phyloP scores from a whole-genome alignment of 1,284 basidiomycete genomes.

The Malassezia arunalokei region DNA sequence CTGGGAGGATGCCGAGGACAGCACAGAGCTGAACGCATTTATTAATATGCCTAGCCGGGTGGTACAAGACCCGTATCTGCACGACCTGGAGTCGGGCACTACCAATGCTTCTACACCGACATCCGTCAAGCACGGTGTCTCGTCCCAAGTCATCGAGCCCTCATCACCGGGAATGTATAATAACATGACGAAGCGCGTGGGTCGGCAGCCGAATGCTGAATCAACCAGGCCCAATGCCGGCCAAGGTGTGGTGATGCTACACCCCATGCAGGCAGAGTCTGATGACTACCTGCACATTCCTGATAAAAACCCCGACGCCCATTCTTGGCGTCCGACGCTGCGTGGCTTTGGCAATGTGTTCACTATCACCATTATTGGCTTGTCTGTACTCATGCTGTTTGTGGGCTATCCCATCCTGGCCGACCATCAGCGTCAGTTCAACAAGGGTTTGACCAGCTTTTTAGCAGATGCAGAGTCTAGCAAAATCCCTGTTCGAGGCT shows the following conservation, averaged over 20 bases:
- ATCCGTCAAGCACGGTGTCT: no score
- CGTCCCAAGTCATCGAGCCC: no score
- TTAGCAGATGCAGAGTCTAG: not conserved
- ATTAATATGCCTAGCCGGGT: not conserved
- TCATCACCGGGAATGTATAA: no score
- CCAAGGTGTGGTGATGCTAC: conserved; percentile 5
- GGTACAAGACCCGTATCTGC: not conserved
- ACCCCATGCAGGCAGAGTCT: conserved; percentile 21
- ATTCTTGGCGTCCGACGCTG: conserved; percentile 22
- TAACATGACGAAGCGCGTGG: no score
- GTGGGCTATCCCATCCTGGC: conserved; percentile 41
- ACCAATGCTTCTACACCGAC: not conserved
- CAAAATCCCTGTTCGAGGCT: conserved; percentile 6
- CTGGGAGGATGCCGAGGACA: not conserved
- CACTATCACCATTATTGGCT: conserved; percentile 28
- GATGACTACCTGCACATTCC: conserved; percentile 36
- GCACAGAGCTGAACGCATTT: not conserved
- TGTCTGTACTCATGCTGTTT: conserved; percentile 36
- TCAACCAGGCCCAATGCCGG: not conserved
- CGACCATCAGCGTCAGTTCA: conserved; percentile 24
- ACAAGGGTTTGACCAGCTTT: not conserved
- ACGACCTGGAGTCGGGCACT: not conserved
- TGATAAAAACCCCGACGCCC: conserved; percentile 25
- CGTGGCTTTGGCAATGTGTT: conserved; percentile 32
- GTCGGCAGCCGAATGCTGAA: no score